These are phyloP conservation scores for Orbilia quercus DNA, from an alignment of 2,329 filamentous ascomycete genomes.

Conservation along the genomic window DNA sequence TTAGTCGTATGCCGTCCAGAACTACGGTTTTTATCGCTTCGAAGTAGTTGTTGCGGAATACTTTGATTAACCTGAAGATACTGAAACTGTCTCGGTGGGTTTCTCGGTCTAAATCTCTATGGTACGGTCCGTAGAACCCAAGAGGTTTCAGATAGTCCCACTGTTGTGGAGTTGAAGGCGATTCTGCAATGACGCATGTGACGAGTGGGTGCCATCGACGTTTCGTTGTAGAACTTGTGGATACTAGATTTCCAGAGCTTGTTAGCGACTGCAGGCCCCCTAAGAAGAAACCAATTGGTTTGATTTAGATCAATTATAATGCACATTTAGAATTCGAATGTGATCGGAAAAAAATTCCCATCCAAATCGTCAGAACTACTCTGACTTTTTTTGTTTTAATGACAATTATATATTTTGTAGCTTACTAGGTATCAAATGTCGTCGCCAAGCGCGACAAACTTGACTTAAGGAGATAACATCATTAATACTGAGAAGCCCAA, in stretches of 20 bases:
- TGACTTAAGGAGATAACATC: conserved; percentile 32
- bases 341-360: no score
- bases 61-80: conserved; percentile 16
- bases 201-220: conserved; percentile 27
- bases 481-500: conserved; percentile 29
- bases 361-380: no score
- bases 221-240: no score
- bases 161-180: background rate
- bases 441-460: conserved; percentile 22
- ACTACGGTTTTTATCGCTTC: conserved; percentile 4
- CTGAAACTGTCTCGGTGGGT: conserved; percentile 6
- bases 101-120: background rate
- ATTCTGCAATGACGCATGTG: background rate
- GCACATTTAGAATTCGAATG: no score
- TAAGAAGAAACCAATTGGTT: no score
- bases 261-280: background rate
- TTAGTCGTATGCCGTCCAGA: conserved; percentile 9
- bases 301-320: no score
- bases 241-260: no score
- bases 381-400: no score
- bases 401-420: no score
- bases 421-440: conserved; percentile 18
- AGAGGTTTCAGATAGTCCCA: conserved; percentile 5
- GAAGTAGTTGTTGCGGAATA: conserved; percentile 28
- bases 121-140: conserved; percentile 22